A percentile compares a stretch with the other conserved stretches of the same genome.
Conservation (phyloP, 371 early-diverging fungal species). For the Lichtheimia hyalospora region DNA sequence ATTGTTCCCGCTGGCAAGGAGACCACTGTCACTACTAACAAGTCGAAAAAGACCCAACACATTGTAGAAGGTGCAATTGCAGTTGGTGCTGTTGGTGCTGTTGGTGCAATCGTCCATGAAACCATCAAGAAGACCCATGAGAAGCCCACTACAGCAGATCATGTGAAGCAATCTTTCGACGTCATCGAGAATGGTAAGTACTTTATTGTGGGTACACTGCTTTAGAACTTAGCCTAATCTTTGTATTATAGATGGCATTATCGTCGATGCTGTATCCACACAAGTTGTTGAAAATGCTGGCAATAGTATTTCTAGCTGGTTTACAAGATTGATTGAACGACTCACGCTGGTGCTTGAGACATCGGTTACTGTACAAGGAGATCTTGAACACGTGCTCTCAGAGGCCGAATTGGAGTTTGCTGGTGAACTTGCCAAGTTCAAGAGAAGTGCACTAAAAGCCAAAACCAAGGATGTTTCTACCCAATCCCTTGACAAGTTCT, state of each 20-base stretch:
- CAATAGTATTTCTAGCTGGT: constrained; percentile 7
- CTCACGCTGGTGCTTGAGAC: constrained; percentile 16
- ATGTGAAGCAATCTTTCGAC: no score
- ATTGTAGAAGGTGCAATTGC: not conserved
- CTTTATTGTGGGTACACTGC: no score
- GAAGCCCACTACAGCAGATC: no score
- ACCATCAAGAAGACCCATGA: no score
- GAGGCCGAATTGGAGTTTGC: constrained; percentile 29
- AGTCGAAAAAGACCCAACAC: no score
- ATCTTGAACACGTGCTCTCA: constrained; percentile 18
- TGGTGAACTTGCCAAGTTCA: constrained; percentile 6
- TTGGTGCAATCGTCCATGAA: not conserved
- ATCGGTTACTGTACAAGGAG: constrained; percentile 18
- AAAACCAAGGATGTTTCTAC: constrained; percentile 1
- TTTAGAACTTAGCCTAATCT: no score
- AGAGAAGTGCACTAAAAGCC: constrained; percentile 17
- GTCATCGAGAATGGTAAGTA: no score
- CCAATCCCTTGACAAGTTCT: constrained; percentile 24
- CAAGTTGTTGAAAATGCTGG: not conserved
- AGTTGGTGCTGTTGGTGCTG: not conserved
- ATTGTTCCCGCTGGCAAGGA: no score
- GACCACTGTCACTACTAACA: no score
- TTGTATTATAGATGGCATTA: no score
- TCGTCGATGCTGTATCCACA: no score
- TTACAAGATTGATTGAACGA: constrained; percentile 7